Evolutionary conservation across 805 yeast species (phyloP), one percentile per base, ranked within the genome.

Genomic region (Candida orba): DNA sequence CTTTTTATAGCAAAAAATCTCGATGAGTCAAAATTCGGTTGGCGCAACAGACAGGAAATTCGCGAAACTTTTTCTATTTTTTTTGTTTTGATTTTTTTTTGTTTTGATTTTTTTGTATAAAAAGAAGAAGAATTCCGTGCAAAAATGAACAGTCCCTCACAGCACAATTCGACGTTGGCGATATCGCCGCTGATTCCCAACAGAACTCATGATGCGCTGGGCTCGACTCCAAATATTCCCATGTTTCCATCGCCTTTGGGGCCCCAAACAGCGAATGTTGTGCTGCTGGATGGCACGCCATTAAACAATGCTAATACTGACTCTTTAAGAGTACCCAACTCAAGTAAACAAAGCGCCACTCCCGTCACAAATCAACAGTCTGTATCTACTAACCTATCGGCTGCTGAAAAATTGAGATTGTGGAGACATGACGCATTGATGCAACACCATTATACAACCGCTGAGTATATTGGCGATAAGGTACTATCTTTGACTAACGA

Each of bases 361-460:
- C 30, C 40, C 15, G 23, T 25, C 8, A 7, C 27, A 9, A 34
- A 8, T 4, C 41, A 40, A 23, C 34, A 17, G 22, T 25, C 5
- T 27, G n/a, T 33, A 24, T 37, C 36, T 13, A 8, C 36, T 1
- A 49, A 46, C 18, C 32, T 57, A 34, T 75, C 95, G 0, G 93
- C 85, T 45, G 93, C 90, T 0, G 97, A 91, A 50, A 79, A 81
- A 52, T 71, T 93, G 31, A 66, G 98, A 37, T 68, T 86, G 25
- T 93, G 98, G 99, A 69, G 98, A 39, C 95, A 89, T 50, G 96
- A 89, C 58, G 95, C 99, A 0, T 63, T 84, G 44, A 80, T 84
- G 82, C 95, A 90, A 54, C 97, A 90, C 60, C 95, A 89, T 49
- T 86, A 86, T 61, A 73, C 73, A 36, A 87, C 97, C 0, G 97